Evolutionary conservation across 2,329 filamentous ascomycete genomes (phyloP), one percentile per base, ranked within the genome.

Genomic region (Pestalotiopsis sp.): DNA sequence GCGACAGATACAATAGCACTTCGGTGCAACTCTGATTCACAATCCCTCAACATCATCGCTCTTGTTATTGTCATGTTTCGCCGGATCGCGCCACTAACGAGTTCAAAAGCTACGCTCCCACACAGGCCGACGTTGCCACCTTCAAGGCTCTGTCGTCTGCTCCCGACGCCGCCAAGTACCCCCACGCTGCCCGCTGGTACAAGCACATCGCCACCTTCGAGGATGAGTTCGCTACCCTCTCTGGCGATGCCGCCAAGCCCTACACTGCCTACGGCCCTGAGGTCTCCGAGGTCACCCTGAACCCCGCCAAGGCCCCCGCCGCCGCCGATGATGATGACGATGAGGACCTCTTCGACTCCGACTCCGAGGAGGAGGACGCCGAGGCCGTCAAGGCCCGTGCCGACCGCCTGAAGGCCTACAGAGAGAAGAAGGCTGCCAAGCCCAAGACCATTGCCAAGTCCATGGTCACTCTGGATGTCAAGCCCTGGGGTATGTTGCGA

Each of bases 131-230:
- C 87, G 95, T 97, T 79, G 93, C 92, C 83, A 90, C 90, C 86
- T 98, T 93, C 93, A 97, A 98, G 90, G 93, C 93, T 79, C 83
- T 98, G 82, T 91, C 87, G 65, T 84, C 87, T 76, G 84, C 90
- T 70, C 96, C 96, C 77, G 90, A 92, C 75, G 89, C 92, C 78
- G 87, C 88, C 83, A 97, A 97, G 88, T 97, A 92, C 91, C 94
- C 95, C 79, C 88, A 97, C 86, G 94, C 92, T 80, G 94, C 93
- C 80, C 92, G 96, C 84, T 99, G 96, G 96, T 98, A 97, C 91
- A 97, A 97, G 90, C 95, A 99, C 90, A 93, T 98, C 81, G 90
- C 93, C 82, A 92, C 93, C 77, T 97, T 93, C 87, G 91, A 97
- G 89, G 88, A 92, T 75, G 95, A 98, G 84, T 98, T 98, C 87